Base-by-base conservation (phyloP, 805 yeast species). In the Zygoascus ofunaensis region DNA sequence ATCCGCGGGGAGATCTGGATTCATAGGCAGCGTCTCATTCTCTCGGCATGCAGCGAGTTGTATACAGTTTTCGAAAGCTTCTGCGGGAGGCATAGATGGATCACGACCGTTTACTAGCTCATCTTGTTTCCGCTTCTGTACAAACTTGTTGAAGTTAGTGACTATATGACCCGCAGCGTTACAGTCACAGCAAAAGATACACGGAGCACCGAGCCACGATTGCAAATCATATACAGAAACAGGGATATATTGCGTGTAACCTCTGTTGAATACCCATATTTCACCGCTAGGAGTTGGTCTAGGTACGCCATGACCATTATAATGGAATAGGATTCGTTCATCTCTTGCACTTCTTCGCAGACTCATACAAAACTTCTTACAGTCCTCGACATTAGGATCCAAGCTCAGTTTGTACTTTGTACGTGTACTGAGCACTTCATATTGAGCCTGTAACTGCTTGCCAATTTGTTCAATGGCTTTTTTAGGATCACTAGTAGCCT, bases 251-350 rank as follows among this genome's bases (percentile, higher is more conserved):
- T 92, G 98, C 1, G 98, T 92, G 61, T 89, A 92, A 1, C 95
- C 95, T 53, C 97, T 71, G 62, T 92, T 92, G 68, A 92, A 92
- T 8, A 92, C 97, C 98, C 98, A 92, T 22, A 92, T 86, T 59
- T 92, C 98, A 20, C 98, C 98, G 38, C 89, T 78, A 30, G 87
- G 79, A 0, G 98, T 92, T 0, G 98, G 97, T 55, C 87, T 87
- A 0, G 98, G 98, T 1, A 92, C 98, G 20, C 98, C 98, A 59
- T 92, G 98, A 4, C 98, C 98, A 55, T 92, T 92, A 61, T 92
- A 92, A 61, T 92, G 97, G 61, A 92, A 90, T 43, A 92, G 62
- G 7, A 90, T 83, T 48, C 98, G 72, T 60, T 90, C 97, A 49
- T 90, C 97, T 57, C 89, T 86, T 2, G 97, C 94, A 46, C 83